Base-by-base conservation (phyloP, 2,329 filamentous ascomycete species). In the Aspergillus jensenii region DNA sequence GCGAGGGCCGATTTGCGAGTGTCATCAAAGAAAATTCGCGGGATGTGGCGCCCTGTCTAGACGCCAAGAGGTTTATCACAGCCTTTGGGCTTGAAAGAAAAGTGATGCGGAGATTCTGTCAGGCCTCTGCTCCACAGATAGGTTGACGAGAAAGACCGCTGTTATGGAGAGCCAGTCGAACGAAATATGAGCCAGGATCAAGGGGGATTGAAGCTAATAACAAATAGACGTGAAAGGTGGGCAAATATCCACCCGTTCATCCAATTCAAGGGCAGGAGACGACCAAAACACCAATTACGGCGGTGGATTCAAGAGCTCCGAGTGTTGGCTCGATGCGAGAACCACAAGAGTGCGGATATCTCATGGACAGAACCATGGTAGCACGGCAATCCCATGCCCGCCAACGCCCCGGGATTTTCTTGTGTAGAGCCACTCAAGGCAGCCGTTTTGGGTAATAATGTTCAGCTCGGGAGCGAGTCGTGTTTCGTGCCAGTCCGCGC, bases 11-110 rank as follows among this genome's bases (percentile, higher is more conserved):
- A 35, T 52, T 58, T 48, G 51, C 31, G 17, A 49, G 17, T 40
- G 23, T 33, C 46, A 55, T 54, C 41, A 58, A 57, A 55, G 17
- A 25, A 35, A 58, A 53, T 17, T 48, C 44, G 37, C 46, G 25
- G 52, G 46, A 52, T 44, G 58, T 55, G 58, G 55, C 58, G 55
- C 50, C 12, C 43, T 39, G 55, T 55, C 40, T 41, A 35, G 40
- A 49, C 55, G 58, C 58, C 58, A 60, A 58, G 58, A 45, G 52
- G 46, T 23, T 47, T 52, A 57, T 60, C 55, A 48, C 56, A 19
- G 25, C 33, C 51, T 47, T 47, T 55, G 6, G 47, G 19, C 44
- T 19, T 21, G 33, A 48, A 55, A 60, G 50, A 49, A 58, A 58
- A 59, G 46, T 47, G 49, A 48, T 33, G 50, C 54, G 55, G 58